Evolutionary conservation across 306 rosid genomes (phyloP).

Genomic region (Quercus agrifolia): DNA sequence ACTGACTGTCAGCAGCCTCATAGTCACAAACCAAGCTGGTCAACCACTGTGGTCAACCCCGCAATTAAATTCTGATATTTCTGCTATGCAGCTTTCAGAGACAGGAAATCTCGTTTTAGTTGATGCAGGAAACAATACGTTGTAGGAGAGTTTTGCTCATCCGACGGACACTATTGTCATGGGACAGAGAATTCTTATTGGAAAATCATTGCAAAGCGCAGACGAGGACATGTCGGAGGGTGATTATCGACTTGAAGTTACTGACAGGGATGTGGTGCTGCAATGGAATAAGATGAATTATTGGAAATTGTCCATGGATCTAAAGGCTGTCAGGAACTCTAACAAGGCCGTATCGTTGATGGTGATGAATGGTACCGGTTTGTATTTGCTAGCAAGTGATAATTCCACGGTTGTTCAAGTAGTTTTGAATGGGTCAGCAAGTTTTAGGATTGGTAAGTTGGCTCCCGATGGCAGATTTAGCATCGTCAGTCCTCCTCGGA

Average conservation of each 20-base stretch:
- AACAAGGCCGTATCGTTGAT: conserved; percentile 40
- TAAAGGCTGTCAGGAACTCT: conserved; percentile 36
- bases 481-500: conserved; percentile 53
- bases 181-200: conserved; percentile 55
- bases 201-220: conserved; percentile 41
- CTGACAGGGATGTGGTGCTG: conserved; percentile 50
- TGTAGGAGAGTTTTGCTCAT: conserved; percentile 80
- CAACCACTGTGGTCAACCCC: too few species aligned
- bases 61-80: too few species aligned
- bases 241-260: conserved; percentile 34
- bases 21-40: conserved; percentile 18
- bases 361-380: conserved; percentile 51
- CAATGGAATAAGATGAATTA: conserved; percentile 72
- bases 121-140: conserved; percentile 51
- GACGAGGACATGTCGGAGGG: conserved; percentile 53
- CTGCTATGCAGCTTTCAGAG: too few species aligned
- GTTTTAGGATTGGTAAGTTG: conserved; percentile 57
- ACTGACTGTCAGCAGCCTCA: conserved; percentile 46
- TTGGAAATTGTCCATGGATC: conserved; percentile 61
- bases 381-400: conserved; percentile 53
- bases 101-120: conserved; percentile 29
- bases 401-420: conserved; percentile 47
- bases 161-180: conserved; percentile 80
- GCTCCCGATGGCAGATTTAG: conserved; percentile 52
- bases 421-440: conserved; percentile 24